Conservation (phyloP, 208 protist genomes). For the Leishmania arabica region DNA sequence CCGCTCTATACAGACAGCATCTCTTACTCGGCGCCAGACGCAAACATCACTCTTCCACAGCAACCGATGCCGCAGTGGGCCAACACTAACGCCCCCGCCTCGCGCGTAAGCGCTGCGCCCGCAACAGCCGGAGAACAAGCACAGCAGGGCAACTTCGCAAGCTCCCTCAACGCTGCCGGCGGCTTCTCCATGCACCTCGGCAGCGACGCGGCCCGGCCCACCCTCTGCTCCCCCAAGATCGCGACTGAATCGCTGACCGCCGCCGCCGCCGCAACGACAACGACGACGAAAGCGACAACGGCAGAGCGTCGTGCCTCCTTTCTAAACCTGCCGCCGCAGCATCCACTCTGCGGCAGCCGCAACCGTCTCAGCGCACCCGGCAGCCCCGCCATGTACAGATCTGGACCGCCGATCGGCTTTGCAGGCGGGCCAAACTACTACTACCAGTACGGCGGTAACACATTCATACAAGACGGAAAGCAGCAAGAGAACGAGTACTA, state of each 20-base stretch:
- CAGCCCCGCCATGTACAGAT: neutral
- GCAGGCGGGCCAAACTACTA: constrained; percentile 29
- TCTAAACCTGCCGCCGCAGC: neutral
- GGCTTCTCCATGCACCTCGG: neutral
- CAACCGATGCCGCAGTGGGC: neutral
- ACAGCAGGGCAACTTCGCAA: neutral
- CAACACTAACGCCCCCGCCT: neutral
- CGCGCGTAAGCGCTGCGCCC: neutral
- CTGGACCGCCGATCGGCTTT: neutral
- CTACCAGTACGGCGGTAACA: constrained; percentile 45
- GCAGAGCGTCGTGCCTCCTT: neutral
- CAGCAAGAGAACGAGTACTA: constrained; percentile 50
- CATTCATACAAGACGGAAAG: constrained; percentile 51
- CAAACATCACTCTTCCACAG: neutral
- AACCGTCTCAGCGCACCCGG: neutral
- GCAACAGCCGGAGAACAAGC: neutral
- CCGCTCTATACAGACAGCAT: too few species aligned
- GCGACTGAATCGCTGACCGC: neutral
- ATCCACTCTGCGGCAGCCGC: neutral
- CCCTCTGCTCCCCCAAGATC: neutral
- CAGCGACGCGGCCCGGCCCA: neutral
- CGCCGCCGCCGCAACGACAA: neutral
- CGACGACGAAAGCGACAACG: neutral
- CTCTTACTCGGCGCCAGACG: too few species aligned
- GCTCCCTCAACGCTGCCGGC: neutral